Conservation (phyloP, 1,284 basidiomycete genomes). For the Puccinia triticina region DNA sequence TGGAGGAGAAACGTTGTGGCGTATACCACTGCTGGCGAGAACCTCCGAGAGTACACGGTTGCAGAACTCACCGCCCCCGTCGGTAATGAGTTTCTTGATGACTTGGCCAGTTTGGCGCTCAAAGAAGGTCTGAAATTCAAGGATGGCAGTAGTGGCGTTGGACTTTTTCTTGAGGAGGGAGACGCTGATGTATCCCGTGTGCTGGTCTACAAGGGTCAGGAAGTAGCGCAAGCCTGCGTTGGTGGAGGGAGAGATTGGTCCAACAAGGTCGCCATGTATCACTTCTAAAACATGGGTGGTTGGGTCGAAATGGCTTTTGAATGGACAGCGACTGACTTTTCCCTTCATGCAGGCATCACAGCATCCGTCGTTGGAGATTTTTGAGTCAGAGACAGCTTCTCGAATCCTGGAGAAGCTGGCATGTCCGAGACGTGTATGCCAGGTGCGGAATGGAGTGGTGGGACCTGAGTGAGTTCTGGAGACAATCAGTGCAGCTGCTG, state of each 20-base stretch:
- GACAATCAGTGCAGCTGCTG: too few species aligned
- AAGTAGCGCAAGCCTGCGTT: conserved; percentile 1
- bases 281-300: background rate
- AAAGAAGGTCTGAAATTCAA: background rate
- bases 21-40: too few species aligned
- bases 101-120: background rate
- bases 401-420: background rate
- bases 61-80: conserved; percentile 17
- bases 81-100: conserved; percentile 7
- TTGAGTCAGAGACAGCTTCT: background rate
- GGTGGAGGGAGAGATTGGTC: conserved; percentile 8
- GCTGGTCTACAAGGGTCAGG: background rate
- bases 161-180: background rate
- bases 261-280: conserved; percentile 12
- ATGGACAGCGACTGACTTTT: background rate
- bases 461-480: background rate
- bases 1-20: too few species aligned
- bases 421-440: background rate
- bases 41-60: background rate
- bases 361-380: too few species aligned
- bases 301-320: background rate
- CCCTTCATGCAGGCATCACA: conserved; percentile 18
- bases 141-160: background rate
- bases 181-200: background rate
- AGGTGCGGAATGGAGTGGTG: background rate